Percentiles rank a stretch among this genome's conserved stretches.
These are phyloP conservation scores for Penicillium sp. DNA, from an alignment of 2,329 filamentous ascomycete species.

Conservation along the genomic window DNA sequence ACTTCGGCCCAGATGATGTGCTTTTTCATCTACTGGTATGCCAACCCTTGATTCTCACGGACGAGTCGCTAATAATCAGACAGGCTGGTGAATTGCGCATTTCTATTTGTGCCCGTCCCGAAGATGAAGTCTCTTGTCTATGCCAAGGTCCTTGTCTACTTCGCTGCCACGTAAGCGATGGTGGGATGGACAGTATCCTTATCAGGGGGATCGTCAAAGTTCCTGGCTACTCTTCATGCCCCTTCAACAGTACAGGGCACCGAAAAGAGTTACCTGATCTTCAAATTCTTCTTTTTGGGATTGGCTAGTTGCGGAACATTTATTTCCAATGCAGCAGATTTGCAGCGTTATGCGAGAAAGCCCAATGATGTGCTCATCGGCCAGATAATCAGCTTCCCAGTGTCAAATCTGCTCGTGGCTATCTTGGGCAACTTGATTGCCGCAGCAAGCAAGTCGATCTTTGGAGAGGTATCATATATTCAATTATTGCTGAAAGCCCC, in stretches of 20 bases:
- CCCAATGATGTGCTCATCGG: slow-evolving; percentile 44
- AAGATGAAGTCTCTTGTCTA: slow-evolving; percentile 40
- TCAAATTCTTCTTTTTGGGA: slow-evolving; percentile 40
- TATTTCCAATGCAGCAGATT: slow-evolving; percentile 44
- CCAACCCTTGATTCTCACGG: background rate
- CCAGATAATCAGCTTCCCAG: slow-evolving; percentile 44
- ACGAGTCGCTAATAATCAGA: background rate
- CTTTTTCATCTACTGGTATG: slow-evolving; percentile 42
- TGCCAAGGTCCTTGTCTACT: slow-evolving; percentile 39
- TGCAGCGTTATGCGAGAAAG: slow-evolving; percentile 45
- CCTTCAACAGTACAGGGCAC: slow-evolving; percentile 32
- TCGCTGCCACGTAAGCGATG: slow-evolving; percentile 42
- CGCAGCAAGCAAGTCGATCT: slow-evolving; percentile 30
- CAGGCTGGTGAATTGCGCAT: slow-evolving; percentile 39
- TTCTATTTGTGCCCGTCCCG: slow-evolving; percentile 40
- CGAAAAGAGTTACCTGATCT: slow-evolving; percentile 38
- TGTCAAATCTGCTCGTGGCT: slow-evolving; percentile 40
- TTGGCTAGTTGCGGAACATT: slow-evolving; percentile 22
- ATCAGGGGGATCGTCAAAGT: slow-evolving; percentile 30
- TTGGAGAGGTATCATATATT: slow-evolving; percentile 23
- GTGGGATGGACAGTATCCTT: slow-evolving; percentile 38
- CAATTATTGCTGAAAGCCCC: background rate
- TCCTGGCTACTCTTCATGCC: slow-evolving; percentile 21
- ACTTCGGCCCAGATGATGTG: slow-evolving; percentile 46
- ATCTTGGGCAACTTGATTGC: slow-evolving; percentile 44